Evolutionary conservation across 352 stramenopile species (phyloP).

Genomic region (Globisporangium nagaii): DNA sequence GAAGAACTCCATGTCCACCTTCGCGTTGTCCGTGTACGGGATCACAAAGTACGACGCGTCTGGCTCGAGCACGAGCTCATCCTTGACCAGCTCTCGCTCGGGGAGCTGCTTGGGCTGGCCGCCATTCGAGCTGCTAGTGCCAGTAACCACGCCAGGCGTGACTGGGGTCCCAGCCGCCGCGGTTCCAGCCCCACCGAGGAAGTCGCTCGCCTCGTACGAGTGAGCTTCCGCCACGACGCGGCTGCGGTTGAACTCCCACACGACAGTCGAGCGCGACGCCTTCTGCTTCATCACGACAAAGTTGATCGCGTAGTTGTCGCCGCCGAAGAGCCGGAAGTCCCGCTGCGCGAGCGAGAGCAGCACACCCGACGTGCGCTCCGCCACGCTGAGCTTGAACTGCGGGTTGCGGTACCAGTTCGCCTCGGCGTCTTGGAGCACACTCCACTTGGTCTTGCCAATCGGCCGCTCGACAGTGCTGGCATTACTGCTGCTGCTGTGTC

Average conservation of each 20-base stretch:
- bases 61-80: constrained; percentile 68
- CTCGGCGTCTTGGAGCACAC: constrained; percentile 63
- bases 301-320: constrained; percentile 84
- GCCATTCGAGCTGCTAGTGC: too few relatives aligned
- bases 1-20: constrained; percentile 89
- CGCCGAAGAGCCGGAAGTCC: constrained; percentile 71
- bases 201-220: constrained; percentile 40
- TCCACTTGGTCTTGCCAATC: constrained; percentile 65
- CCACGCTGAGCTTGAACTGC: constrained; percentile 73
- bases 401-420: constrained; percentile 90
- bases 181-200: constrained; percentile 6
- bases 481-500: background rate
- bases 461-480: constrained; percentile 19
- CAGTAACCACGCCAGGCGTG: too few relatives aligned
- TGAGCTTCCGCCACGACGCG: constrained; percentile 65
- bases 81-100: constrained; percentile 77
- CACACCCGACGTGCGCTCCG: constrained; percentile 34
- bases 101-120: constrained; percentile 32
- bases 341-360: constrained; percentile 81
- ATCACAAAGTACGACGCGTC: constrained; percentile 75
- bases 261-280: constrained; percentile 32
- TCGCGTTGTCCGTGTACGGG: constrained; percentile 71
- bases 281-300: constrained; percentile 84
- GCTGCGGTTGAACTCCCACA: constrained; percentile 73
- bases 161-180: background rate